These are phyloP conservation scores for Elaphomyces granulatus DNA, from an alignment of 495 filamentous ascomycete genomes.

Conservation along the genomic window DNA sequence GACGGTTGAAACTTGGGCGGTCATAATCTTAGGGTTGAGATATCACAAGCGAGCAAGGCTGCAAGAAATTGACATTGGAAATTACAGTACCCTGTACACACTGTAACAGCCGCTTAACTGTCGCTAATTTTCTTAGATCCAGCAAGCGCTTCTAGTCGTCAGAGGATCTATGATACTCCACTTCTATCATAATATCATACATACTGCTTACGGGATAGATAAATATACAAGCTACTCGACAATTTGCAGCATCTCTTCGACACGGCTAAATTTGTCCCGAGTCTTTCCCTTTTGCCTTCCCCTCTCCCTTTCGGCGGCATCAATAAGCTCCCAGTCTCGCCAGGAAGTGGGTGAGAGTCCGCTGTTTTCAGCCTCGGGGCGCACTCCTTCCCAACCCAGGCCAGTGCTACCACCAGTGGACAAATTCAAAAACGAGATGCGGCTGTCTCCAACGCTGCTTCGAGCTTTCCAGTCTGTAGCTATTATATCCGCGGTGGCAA, in stretches of 20 bases:
- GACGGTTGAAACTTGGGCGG: too few relatives aligned
- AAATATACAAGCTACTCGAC: conserved; percentile 17
- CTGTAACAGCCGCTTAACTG: too few relatives aligned
- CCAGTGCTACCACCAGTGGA: conserved; percentile 26
- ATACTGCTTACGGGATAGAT: too few relatives aligned
- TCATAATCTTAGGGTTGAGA: too few relatives aligned
- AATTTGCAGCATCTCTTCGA: conserved; percentile 66
- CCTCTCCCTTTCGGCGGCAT: conserved; percentile 54
- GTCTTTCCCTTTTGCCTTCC: conserved; percentile 56
- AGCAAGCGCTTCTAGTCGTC: too few relatives aligned
- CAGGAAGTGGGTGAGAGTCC: conserved; percentile 45
- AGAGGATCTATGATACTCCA: too few relatives aligned
- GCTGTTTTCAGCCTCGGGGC: conserved; percentile 34
- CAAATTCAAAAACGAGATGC: conserved; percentile 33
- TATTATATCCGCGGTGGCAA: conserved; percentile 73
- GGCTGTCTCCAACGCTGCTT: conserved; percentile 9
- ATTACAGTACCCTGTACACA: too few relatives aligned
- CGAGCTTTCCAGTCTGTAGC: conserved; percentile 47
- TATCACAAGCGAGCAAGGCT: too few relatives aligned
- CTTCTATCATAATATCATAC: too few relatives aligned
- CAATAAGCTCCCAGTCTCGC: conserved; percentile 78
- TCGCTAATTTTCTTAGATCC: too few relatives aligned
- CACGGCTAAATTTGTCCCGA: conserved; percentile 69
- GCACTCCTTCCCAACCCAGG: conserved; percentile 66
- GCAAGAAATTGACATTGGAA: too few relatives aligned